A percentile compares a stretch with the other conserved stretches of the same genome.
Conservation (phyloP, 495 filamentous ascomycete species). For the Aspergillus taichungensis region DNA sequence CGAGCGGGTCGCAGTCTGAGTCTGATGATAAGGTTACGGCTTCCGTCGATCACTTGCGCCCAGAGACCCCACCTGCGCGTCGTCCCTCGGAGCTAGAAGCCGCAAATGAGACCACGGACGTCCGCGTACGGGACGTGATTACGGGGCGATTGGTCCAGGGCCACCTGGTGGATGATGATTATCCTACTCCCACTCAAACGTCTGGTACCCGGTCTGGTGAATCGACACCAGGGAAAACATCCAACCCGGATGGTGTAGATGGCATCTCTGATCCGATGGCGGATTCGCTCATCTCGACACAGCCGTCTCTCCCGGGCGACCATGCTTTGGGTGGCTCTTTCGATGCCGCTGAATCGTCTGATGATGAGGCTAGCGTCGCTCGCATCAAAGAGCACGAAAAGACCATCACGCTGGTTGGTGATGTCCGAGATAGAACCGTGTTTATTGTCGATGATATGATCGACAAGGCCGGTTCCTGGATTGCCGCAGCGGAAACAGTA, state of each 20-base stretch:
- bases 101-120: conserved; percentile 68
- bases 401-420: conserved; percentile 92
- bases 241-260: conserved; percentile 34
- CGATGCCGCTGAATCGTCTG: conserved; percentile 69
- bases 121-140: conserved; percentile 80
- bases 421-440: conserved; percentile 76
- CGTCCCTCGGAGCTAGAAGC: conserved; percentile 40
- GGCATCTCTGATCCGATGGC: conserved; percentile 53
- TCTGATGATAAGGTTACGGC: conserved; percentile 6
- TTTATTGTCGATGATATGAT: conserved; percentile 99
- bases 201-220: conserved; percentile 54
- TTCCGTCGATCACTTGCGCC: conserved; percentile 13
- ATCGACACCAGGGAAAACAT: conserved; percentile 25
- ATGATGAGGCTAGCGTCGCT: conserved; percentile 73
- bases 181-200: conserved; percentile 57
- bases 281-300: conserved; percentile 54
- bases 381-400: conserved; percentile 70
- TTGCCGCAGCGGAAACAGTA: conserved; percentile 95
- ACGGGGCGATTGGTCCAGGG: conserved; percentile 90
- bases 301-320: conserved; percentile 41
- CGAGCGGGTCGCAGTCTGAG: conserved; percentile 2
- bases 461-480: conserved; percentile 93
- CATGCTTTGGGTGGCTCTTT: conserved; percentile 75
- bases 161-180: conserved; percentile 91
- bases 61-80: conserved; percentile 30